Evolutionary conservation across 164 flowering plant genomes (phyloP).

Genomic region (Litsea cubeba): DNA sequence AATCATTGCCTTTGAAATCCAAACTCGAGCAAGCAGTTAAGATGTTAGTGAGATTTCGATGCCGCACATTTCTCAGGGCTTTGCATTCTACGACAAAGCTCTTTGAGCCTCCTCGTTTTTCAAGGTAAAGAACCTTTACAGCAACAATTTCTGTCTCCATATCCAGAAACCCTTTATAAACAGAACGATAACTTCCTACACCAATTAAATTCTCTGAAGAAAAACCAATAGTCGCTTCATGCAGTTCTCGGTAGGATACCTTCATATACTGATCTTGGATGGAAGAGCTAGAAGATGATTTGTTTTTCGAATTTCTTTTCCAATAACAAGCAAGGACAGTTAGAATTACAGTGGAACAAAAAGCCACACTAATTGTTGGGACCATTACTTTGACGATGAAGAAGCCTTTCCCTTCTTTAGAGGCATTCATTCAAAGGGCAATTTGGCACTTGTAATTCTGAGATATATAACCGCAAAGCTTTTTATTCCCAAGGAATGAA

Average conservation of each 20-base stretch:
- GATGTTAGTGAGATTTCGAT: conserved; percentile 33
- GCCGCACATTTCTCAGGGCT: conserved; percentile 23
- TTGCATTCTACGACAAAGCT: conserved; percentile 27
- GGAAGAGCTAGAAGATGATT: neutral
- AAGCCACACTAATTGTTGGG: neutral
- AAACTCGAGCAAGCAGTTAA: conserved; percentile 23
- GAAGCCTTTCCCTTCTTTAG: neutral
- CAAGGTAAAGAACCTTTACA: conserved; percentile 30
- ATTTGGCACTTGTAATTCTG: neutral
- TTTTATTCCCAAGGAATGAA: neutral
- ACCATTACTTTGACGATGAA: neutral
- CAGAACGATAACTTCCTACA: conserved; percentile 29
- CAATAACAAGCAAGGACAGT: neutral
- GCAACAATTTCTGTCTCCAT: conserved; percentile 18
- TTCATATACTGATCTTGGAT: neutral
- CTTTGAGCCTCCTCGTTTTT: conserved; percentile 19
- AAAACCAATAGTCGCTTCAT: conserved; percentile 23
- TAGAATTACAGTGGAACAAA: neutral
- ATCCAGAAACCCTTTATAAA: conserved; percentile 28
- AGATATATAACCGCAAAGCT: neutral
- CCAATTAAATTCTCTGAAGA: conserved; percentile 26
- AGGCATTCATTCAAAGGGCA: neutral
- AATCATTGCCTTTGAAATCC: conserved; percentile 27
- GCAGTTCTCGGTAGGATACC: neutral
- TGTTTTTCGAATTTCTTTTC: no score